Percentiles rank a stretch among this genome's conserved stretches.
Evolutionary conservation across 2,329 filamentous ascomycete species (phyloP).

Genomic region (Dactylellina sp.): DNA sequence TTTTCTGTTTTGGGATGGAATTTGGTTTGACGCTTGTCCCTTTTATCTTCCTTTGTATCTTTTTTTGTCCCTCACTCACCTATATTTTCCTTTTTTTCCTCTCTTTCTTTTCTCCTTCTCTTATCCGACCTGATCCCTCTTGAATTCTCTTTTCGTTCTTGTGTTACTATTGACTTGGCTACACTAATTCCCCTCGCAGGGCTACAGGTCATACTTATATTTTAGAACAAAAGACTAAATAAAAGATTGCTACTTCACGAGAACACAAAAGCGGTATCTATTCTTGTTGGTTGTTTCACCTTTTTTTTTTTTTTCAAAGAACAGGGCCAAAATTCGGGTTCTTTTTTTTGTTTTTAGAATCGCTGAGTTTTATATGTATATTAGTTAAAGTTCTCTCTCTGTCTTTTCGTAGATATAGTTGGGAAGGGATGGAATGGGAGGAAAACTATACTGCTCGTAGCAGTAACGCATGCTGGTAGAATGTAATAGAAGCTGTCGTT

Average conservation of each 20-base stretch:
- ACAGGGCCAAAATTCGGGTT: neutral
- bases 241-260: constrained; percentile 17
- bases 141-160: neutral
- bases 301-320: constrained; percentile 13
- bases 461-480: neutral
- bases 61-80: neutral
- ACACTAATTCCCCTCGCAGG: constrained; percentile 4
- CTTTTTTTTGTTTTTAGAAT: too few relatives aligned
- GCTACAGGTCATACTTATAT: constrained; percentile 6
- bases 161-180: constrained; percentile 11
- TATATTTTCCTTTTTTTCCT: constrained; percentile 6
- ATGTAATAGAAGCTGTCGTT: neutral
- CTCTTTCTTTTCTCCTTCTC: neutral
- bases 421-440: neutral
- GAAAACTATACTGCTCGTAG: neutral
- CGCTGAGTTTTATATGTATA: too few relatives aligned
- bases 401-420: neutral
- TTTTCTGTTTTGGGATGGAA: neutral
- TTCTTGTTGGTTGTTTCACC: neutral
- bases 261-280: constrained; percentile 11
- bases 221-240: constrained; percentile 2
- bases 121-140: neutral
- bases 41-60: neutral
- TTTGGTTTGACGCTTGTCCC: neutral
- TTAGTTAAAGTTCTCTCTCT: neutral